These are phyloP conservation scores for Dorcoceras hygrometricum DNA, from an alignment of 257 asterid species.

Conservation along the genomic window DNA sequence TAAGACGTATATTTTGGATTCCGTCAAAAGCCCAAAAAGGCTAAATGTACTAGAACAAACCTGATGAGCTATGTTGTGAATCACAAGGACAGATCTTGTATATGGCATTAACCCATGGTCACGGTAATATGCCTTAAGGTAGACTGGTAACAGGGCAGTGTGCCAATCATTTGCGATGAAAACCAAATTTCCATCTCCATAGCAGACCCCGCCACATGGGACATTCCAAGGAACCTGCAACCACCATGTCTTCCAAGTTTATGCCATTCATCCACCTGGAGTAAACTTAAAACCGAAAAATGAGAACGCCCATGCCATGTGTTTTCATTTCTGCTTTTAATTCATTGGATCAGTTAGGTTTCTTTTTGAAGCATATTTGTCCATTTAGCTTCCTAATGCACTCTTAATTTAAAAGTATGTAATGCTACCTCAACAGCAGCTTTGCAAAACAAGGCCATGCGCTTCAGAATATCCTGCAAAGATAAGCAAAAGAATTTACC, in stretches of 20 bases:
- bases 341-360: neutral
- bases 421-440: conserved; percentile 86
- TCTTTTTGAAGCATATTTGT: neutral
- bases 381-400: neutral
- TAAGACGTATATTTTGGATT: neutral
- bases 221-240: conserved; percentile 93
- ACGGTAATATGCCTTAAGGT: conserved; percentile 89
- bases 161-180: conserved; percentile 99
- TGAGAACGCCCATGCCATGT: neutral
- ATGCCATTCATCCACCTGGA: neutral
- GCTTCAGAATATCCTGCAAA: conserved; percentile 87
- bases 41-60: conserved; percentile 35
- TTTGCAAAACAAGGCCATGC: conserved; percentile 92
- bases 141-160: conserved; percentile 90
- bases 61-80: conserved; percentile 99
- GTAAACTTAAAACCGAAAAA: neutral
- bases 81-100: conserved; percentile 83
- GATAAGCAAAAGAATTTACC: conserved; percentile 19
- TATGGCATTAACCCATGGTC: conserved; percentile 87
- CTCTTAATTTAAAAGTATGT: conserved; percentile 13
- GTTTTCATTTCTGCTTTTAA: neutral
- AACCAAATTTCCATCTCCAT: conserved; percentile 93
- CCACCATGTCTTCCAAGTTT: conserved; percentile 21
- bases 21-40: conserved; percentile 1
- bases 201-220: conserved; percentile 97